Percentiles rank a stretch among this genome's conserved stretches.
Evolutionary conservation across 2,329 filamentous ascomycete genomes (phyloP).

Genomic region (Ascochyta rabiei): DNA sequence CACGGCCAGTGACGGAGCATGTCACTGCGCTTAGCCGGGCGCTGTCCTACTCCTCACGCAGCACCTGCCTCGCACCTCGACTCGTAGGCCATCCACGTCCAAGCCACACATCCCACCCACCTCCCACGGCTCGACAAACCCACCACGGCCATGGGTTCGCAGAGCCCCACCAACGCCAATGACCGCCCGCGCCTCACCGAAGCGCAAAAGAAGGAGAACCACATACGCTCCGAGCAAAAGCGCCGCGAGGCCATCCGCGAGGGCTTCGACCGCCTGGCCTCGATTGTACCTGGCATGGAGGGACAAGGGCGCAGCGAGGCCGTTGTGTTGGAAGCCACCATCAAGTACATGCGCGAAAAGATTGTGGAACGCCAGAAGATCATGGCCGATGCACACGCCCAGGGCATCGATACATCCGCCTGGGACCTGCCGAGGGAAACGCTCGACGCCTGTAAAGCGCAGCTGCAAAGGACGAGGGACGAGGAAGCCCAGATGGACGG

Average conservation of each 20-base stretch:
- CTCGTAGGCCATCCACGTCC: background rate
- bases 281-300: slow-evolving; percentile 79
- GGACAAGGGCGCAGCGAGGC: slow-evolving; percentile 87
- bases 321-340: slow-evolving; percentile 70
- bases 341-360: slow-evolving; percentile 52
- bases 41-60: background rate
- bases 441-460: slow-evolving; percentile 34
- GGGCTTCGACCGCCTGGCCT: slow-evolving; percentile 80
- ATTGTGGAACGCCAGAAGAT: slow-evolving; percentile 45
- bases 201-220: slow-evolving; percentile 74
- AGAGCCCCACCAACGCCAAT: slow-evolving; percentile 37
- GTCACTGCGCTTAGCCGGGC: slow-evolving; percentile 10
- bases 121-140: background rate
- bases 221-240: slow-evolving; percentile 72
- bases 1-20: slow-evolving; percentile 11
- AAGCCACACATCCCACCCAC: background rate
- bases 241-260: slow-evolving; percentile 77
- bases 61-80: background rate
- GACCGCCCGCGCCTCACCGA: slow-evolving; percentile 71
- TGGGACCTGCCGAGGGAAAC: slow-evolving; percentile 43
- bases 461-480: slow-evolving; percentile 31
- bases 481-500: slow-evolving; percentile 29
- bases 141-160: slow-evolving; percentile 29
- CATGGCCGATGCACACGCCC: slow-evolving; percentile 46
- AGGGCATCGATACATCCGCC: slow-evolving; percentile 41